Base-by-base conservation (phyloP, 2,329 filamentous ascomycete species). In the Cladophialophora carrionii region DNA sequence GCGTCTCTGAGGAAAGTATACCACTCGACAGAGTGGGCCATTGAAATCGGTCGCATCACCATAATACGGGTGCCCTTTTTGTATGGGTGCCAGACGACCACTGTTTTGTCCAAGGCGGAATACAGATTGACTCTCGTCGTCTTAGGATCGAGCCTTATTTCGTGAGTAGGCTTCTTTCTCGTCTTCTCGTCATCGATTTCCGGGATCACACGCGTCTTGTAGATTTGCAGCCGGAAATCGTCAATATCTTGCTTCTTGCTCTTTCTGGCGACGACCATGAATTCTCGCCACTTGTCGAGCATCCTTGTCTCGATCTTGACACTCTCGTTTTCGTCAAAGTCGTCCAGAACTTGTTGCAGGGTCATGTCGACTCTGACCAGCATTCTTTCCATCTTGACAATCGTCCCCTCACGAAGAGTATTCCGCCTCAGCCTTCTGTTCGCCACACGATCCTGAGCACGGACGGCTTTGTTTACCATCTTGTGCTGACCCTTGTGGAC, bases 381-480 rank as follows among this genome's bases (percentile, higher is more conserved):
- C 87, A 90, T 90, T 65, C 84, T 85, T 72, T 89, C 87, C 75
- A 87, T 87, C 74, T 88, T 88, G 63, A 89, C 78, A 58, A 89
- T 85, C 66, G 88, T 83, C 4, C 87, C 87, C 69, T 87, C 82
- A 59, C 80, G 77, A 26, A 79, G 72, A 26, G 81, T 76, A 32
- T 73, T 74, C 57, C 77, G 74, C 55, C 72, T 74, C 8, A 76
- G 73, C 49, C 74, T 71, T 59, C 73, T 76, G 4, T 71, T 71
- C 29, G 75, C 74, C 24, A 79, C 75, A 52, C 70, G 75, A 51
- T 71, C 73, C 63, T 75, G 75, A 10, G 76, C 79, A 62, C 67
- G 75, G 55, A 73, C 75, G 43, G 78, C 76, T 59, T 68, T 77
- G 56, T 74, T 74, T 51, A 76, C 75, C 43, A 81, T 69, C 22